phyloP scores from a whole-genome alignment of 352 stramenopile species.

The Phytopythium boreale region DNA sequence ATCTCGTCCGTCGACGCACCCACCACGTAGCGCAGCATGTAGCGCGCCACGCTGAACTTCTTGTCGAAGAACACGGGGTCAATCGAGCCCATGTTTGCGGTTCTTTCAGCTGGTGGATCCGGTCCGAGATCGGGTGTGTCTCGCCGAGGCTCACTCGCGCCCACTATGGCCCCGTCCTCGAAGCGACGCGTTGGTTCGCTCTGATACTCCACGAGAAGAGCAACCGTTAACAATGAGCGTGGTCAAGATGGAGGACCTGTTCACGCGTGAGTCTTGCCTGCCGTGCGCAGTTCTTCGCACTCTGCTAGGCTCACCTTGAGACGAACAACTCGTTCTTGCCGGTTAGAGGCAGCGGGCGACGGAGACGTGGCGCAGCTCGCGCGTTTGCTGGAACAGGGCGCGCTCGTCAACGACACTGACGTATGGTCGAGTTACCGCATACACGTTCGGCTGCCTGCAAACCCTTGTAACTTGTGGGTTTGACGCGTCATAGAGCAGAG shows the following conservation, averaged over 20 bases:
- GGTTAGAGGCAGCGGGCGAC: conserved; percentile 37
- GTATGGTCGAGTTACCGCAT: conserved; percentile 4
- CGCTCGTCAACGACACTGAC: conserved; percentile 54
- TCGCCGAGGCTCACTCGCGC: too few relatives aligned
- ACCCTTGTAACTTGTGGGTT: neutral
- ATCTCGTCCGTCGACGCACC: conserved; percentile 64
- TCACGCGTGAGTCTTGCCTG: conserved; percentile 34
- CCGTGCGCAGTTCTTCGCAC: neutral
- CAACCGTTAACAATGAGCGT: conserved; percentile 27
- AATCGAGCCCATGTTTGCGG: conserved; percentile 49
- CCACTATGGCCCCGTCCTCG: neutral
- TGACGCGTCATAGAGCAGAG: conserved; percentile 21
- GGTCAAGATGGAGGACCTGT: conserved; percentile 59
- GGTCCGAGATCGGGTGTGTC: too few relatives aligned
- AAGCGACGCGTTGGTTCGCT: conserved; percentile 11
- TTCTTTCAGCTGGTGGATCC: neutral
- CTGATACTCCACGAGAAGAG: conserved; percentile 12
- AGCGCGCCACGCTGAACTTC: conserved; percentile 74
- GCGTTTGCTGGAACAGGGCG: conserved; percentile 40
- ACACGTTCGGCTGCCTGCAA: too few relatives aligned
- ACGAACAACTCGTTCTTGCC: neutral
- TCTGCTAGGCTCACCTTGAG: neutral
- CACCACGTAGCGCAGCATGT: conserved; percentile 80
- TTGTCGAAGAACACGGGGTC: conserved; percentile 82
- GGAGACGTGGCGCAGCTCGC: conserved; percentile 33